These are phyloP conservation scores for Reutealis trisperma DNA, from an alignment of 345 rosid genomes.

Conservation along the genomic window DNA sequence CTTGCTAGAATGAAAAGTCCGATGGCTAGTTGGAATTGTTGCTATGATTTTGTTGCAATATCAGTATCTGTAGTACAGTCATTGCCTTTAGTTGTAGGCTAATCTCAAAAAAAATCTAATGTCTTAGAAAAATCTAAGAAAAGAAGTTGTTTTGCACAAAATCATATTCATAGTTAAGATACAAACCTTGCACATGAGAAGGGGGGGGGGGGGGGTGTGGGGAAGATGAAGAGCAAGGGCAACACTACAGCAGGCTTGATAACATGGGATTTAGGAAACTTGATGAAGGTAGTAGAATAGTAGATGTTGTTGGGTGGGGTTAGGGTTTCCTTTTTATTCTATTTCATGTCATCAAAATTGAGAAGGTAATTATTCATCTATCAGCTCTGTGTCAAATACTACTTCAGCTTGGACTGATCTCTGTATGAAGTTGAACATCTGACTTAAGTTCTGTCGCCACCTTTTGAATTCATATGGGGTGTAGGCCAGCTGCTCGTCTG, in stretches of 20 bases:
- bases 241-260: neutral
- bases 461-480: neutral
- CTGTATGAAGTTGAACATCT: neutral
- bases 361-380: too few species aligned
- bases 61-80: neutral
- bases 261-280: neutral
- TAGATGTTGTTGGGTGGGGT: neutral
- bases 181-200: neutral
- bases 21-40: neutral
- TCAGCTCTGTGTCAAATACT: too few species aligned
- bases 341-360: too few species aligned
- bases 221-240: neutral
- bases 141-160: neutral
- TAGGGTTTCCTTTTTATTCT: neutral
- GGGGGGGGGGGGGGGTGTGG: too few species aligned
- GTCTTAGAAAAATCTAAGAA: neutral
- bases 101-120: neutral
- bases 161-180: neutral
- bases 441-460: neutral
- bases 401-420: neutral
- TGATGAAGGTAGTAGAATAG: neutral
- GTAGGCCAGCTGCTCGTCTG: neutral
- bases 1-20: neutral
- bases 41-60: too few species aligned
- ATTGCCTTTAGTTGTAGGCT: neutral